These are phyloP conservation scores for Isoetes engelmannii DNA, from an alignment of 83 land plant genomes.

Conservation along the genomic window DNA sequence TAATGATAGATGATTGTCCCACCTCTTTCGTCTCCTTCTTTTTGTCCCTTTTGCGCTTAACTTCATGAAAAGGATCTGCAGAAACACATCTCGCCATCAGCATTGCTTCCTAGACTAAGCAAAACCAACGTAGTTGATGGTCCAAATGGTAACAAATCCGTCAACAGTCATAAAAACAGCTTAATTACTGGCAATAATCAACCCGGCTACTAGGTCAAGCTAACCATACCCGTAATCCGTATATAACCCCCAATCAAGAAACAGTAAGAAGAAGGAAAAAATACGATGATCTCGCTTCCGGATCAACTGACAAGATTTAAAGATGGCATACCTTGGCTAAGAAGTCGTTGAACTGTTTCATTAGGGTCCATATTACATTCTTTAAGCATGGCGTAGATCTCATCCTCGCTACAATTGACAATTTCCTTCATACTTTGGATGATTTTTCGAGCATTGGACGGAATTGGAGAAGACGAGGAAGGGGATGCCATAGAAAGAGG, in stretches of 20 bases:
- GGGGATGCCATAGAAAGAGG: no score
- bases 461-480: slow-evolving; percentile 24
- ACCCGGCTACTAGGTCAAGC: neutral
- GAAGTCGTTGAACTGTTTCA: slow-evolving; percentile 39
- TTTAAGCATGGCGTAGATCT: slow-evolving; percentile 45
- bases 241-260: no score
- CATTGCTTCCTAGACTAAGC: no score
- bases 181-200: neutral
- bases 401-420: slow-evolving; percentile 37
- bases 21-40: slow-evolving; percentile 40
- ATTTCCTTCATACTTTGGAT: slow-evolving; percentile 38
- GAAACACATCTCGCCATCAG: slow-evolving; percentile 11
- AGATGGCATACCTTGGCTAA: slow-evolving; percentile 37
- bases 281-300: no score
- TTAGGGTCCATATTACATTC: slow-evolving; percentile 37
- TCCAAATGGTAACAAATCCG: no score
- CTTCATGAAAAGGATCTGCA: slow-evolving; percentile 42
- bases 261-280: no score
- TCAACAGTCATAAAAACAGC: no score
- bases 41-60: slow-evolving; percentile 35
- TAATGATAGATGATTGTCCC: no score
- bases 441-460: slow-evolving; percentile 32
- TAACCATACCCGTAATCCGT: no score
- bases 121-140: no score
- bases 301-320: no score